These are phyloP conservation scores for Silene uniflora DNA, from an alignment of 148 eudicot species.

Conservation along the genomic window DNA sequence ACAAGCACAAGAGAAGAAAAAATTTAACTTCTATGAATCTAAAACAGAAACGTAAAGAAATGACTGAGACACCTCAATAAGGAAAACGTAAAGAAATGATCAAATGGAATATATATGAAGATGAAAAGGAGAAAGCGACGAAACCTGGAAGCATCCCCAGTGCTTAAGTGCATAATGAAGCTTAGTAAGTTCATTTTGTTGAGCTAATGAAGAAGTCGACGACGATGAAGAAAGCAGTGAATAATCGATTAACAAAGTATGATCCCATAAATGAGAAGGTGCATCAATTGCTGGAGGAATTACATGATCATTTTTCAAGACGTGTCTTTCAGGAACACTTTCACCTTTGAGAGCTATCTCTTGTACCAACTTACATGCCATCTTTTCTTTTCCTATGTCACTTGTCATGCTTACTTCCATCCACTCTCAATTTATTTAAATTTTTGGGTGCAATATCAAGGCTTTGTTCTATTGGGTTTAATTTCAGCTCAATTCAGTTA, in stretches of 20 bases:
- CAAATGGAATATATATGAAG: neutral
- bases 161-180: constrained; percentile 21
- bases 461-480: too few relatives aligned
- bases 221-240: constrained; percentile 14
- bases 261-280: constrained; percentile 10
- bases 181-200: constrained; percentile 20
- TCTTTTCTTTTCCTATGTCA: neutral
- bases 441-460: too few relatives aligned
- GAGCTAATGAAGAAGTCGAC: neutral
- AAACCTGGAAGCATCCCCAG: constrained; percentile 38
- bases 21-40: too few relatives aligned
- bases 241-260: constrained; percentile 25
- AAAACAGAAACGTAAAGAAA: neutral
- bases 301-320: neutral
- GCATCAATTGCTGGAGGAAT: constrained; percentile 16
- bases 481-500: too few relatives aligned
- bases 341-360: constrained; percentile 16
- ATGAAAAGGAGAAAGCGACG: neutral
- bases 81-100: neutral
- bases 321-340: constrained; percentile 19
- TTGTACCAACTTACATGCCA: constrained; percentile 17
- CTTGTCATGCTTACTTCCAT: neutral
- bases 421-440: neutral
- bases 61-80: neutral
- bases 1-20: too few relatives aligned